Conservation (phyloP, 1,139 yeast genomes). For the Yamadazyma songkhlaensis region DNA sequence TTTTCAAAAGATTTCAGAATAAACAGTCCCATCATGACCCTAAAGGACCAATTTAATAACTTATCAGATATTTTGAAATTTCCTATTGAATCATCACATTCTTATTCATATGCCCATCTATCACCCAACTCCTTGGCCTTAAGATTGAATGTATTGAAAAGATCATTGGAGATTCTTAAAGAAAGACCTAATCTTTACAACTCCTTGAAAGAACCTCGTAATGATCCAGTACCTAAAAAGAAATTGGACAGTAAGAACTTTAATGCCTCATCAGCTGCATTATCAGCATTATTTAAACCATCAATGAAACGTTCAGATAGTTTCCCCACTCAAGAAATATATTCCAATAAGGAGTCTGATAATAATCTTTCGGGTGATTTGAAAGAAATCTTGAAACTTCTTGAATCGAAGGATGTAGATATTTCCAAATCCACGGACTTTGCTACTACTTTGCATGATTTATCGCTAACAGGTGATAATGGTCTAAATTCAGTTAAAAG, state of each 20-base stretch:
- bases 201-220: slow-evolving; percentile 5
- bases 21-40: slow-evolving; percentile 15
- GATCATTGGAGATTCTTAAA: slow-evolving; percentile 69
- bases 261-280: slow-evolving; percentile 61
- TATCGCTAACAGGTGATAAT: slow-evolving; percentile 41
- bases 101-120: slow-evolving; percentile 80
- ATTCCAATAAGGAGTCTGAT: slow-evolving; percentile 11
- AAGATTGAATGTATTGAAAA: slow-evolving; percentile 67
- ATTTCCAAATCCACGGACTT: slow-evolving; percentile 34
- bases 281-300: slow-evolving; percentile 55
- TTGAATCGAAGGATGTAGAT: slow-evolving; percentile 35
- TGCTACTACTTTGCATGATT: slow-evolving; percentile 55
- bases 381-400: slow-evolving; percentile 40
- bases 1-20: slow-evolving; percentile 4
- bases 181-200: slow-evolving; percentile 58
- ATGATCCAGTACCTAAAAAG: neutral
- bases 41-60: slow-evolving; percentile 13
- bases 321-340: slow-evolving; percentile 29
- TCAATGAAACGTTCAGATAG: slow-evolving; percentile 35
- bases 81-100: slow-evolving; percentile 79
- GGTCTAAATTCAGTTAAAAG: slow-evolving; percentile 38
- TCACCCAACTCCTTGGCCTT: slow-evolving; percentile 80
- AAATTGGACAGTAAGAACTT: neutral
- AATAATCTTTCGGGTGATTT: slow-evolving; percentile 28
- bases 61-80: slow-evolving; percentile 39